Base-by-base conservation (phyloP, 192 early-diverging fungal genomes). In the Glomus cerebriforme region DNA sequence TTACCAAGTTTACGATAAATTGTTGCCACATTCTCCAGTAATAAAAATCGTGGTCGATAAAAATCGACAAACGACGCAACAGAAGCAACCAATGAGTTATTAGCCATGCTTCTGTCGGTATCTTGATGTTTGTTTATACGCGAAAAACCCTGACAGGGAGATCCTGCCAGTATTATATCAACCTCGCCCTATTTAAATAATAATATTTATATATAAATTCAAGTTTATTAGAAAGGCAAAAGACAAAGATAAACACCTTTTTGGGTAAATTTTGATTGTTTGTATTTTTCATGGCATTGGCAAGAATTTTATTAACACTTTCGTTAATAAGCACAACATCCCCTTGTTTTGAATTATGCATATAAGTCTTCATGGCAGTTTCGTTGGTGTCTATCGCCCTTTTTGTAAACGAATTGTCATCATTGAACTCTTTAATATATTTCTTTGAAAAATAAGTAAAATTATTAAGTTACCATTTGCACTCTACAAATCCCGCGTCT, bases 111-210 rank as follows among this genome's bases (percentile, higher is more conserved):
- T 63, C 34, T 43, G n/a, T 37, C 13, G n/a, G 37, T 72, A 22
- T 47, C 27, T 62, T 35, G 24, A 32, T 79, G 63, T 29, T 19
- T 45, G 34, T 82, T 82, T 47, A 79, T 59, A 7, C 59, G 68
- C 3, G 63, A 71, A 31, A 79, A 82, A n/a, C 81, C 81, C 60
- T 82, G 81, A 65, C 81, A 82, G n/a, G 81, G 81, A 26, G 79
- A 79, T 27, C 81, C 81, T 34, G 81, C 81, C 26, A 82, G 24
- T 24, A 82, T 68, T 12, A 82, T 74, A 35, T 82, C 81, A 24
- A 82, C 78, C 22, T 82, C 81, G 31, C 78, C 81, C 81, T 81
- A 70, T 35, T 19, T 8, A 17, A 34, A 66, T 29, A 13, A 45
- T 1, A 66, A 35, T 66, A 43, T 47, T 35, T 2, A 24, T 75